Base-by-base conservation (phyloP, 768 basidiomycete species). In the Boletus bicolor region DNA sequence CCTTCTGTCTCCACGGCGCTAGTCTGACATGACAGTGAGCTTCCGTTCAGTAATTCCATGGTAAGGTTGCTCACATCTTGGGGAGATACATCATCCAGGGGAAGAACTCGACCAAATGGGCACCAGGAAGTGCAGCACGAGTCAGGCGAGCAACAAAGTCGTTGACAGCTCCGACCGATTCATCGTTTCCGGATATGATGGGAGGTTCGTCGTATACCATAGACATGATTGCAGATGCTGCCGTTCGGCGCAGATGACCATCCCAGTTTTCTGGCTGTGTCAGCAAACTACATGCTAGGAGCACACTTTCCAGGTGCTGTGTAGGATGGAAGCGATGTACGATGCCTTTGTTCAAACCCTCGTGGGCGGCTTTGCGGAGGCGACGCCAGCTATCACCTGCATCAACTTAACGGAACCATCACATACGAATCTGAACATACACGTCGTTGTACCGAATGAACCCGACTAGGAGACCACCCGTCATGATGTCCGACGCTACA, bases 31-130 rank as follows among this genome's bases (percentile, higher is more conserved):
- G 53, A 28, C 7, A 7, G 45, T 42, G 7, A 47, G 26, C 7
- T 11, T 9, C 8, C 26, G 26, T n/a, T 26, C 14, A n/a, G 17
- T 8, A 17, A 26, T 15, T 15, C 35, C 9, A 28, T 1, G n/a
- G 9, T 14, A 19, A 46, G 11, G 2, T 21, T n/a, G 36, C 44
- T 47, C 32, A 39, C 51, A 56, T 66, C 8, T 47, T 28, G 0
- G 75, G 75, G 8, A 76, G 51, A 39, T 65, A 54, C 41, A 60
- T 62, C 64, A 77, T 67, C 54, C 62, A 68, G 2, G 72, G 68
- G 49, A 76, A 72, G 47, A 71, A 65, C 53, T 76, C 75, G 24
- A 75, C 75, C 26, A 72, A 30, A 55, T 70, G 70, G 30, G 67
- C 63, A 3, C 77, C 77, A 37, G 75, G 76, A 36, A 67, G 64